Percentiles rank a stretch among this genome's conserved stretches.
phyloP scores from a whole-genome alignment of 2,329 filamentous ascomycete genomes.

The Emmonsiellopsis sp. region DNA sequence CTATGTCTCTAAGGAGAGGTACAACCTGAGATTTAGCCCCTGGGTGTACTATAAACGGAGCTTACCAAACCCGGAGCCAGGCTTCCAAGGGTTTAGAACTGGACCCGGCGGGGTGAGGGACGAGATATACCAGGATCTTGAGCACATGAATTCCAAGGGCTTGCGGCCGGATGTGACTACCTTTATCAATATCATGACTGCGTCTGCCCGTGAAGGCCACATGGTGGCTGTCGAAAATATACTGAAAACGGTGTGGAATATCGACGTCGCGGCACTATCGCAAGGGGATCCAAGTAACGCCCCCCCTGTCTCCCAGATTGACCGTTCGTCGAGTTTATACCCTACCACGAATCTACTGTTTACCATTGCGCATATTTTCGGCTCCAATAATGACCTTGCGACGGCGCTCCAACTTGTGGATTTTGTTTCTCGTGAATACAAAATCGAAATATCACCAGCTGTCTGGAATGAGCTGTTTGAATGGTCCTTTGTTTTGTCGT shows the following conservation, averaged over 20 bases:
- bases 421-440: slow-evolving; percentile 51
- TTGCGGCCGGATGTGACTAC: slow-evolving; percentile 42
- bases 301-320: slow-evolving; percentile 31
- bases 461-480: slow-evolving; percentile 60
- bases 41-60: slow-evolving; percentile 21
- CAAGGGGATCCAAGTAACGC: slow-evolving; percentile 23
- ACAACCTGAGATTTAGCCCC: slow-evolving; percentile 27
- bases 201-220: slow-evolving; percentile 44
- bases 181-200: slow-evolving; percentile 45
- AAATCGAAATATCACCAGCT: slow-evolving; percentile 45
- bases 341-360: slow-evolving; percentile 53
- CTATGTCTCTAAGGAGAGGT: slow-evolving; percentile 30
- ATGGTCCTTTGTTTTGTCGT: slow-evolving; percentile 54
- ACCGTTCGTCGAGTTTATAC: slow-evolving; percentile 42
- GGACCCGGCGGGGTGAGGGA: slow-evolving; percentile 23
- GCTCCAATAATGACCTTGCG: slow-evolving; percentile 54
- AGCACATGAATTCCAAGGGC: slow-evolving; percentile 38
- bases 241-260: slow-evolving; percentile 45
- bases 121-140: slow-evolving; percentile 33
- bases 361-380: slow-evolving; percentile 58
- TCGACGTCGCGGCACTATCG: slow-evolving; percentile 36
- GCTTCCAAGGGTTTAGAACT: slow-evolving; percentile 24
- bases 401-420: slow-evolving; percentile 52
- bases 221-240: slow-evolving; percentile 37
- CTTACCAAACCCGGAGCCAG: slow-evolving; percentile 4